phyloP scores from a whole-genome alignment of 2,329 filamentous ascomycete species.

The Penicillium crustosum region DNA sequence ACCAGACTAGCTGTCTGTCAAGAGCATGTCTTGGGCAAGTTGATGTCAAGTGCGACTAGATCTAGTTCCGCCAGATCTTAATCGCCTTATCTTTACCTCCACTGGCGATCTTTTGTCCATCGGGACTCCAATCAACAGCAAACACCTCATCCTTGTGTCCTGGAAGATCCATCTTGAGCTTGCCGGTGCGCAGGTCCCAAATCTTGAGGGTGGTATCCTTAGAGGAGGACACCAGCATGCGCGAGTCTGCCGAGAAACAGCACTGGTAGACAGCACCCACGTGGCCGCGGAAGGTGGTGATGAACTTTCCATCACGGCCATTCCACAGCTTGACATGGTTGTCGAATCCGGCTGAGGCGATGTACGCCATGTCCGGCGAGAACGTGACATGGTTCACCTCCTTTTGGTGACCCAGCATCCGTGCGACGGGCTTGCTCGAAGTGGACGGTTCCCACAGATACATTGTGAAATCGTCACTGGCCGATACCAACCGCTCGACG shows the following conservation, averaged over 20 bases:
- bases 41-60: slow-evolving; percentile 3
- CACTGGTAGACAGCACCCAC: slow-evolving; percentile 90
- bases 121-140: slow-evolving; percentile 90
- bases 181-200: slow-evolving; percentile 85
- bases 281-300: slow-evolving; percentile 84
- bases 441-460: slow-evolving; percentile 86
- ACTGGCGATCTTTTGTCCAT: slow-evolving; percentile 83
- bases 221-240: slow-evolving; percentile 81
- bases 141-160: slow-evolving; percentile 93
- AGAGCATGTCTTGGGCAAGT: not conserved
- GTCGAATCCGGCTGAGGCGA: slow-evolving; percentile 88
- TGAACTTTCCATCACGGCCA: slow-evolving; percentile 71
- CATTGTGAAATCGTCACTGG: slow-evolving; percentile 94
- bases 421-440: slow-evolving; percentile 79
- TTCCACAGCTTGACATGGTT: slow-evolving; percentile 95
- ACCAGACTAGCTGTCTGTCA: not conserved
- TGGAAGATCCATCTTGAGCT: slow-evolving; percentile 77
- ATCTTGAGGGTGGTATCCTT: slow-evolving; percentile 95
- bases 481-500: slow-evolving; percentile 82
- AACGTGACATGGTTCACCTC: slow-evolving; percentile 95
- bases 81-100: slow-evolving; percentile 87
- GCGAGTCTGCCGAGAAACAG: slow-evolving; percentile 86
- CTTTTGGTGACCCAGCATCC: slow-evolving; percentile 92
- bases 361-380: slow-evolving; percentile 81
- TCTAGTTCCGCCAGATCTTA: slow-evolving; percentile 63